phyloP scores from a whole-genome alignment of 306 rosid genomes.

The Cicer bijugum region DNA sequence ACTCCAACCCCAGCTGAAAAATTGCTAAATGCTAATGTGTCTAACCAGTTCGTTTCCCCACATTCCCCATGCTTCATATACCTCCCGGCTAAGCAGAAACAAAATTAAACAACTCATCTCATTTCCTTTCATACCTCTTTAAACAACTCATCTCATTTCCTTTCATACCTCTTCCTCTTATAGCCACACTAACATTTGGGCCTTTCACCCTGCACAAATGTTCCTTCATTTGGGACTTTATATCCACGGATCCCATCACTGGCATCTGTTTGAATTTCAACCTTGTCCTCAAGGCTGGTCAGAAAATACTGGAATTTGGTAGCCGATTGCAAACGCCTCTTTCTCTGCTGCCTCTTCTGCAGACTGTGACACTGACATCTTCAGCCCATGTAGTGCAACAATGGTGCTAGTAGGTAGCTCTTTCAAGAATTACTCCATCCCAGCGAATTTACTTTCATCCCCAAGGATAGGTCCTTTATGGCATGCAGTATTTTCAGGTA shows the following conservation, averaged over 20 bases:
- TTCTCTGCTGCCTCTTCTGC: not conserved
- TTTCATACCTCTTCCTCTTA: not conserved
- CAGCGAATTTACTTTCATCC: not conserved
- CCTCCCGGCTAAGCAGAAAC: not conserved
- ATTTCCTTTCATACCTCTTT: not conserved
- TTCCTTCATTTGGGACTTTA: not conserved
- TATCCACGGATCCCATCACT: not conserved
- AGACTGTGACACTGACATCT: not conserved
- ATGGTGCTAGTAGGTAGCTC: not conserved
- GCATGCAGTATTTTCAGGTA: not conserved
- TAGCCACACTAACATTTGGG: not conserved
- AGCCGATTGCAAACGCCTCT: not conserved
- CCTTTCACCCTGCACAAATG: not conserved
- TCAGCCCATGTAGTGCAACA: not conserved
- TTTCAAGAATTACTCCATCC: not conserved
- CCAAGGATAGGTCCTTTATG: not conserved
- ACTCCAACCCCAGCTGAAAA: not conserved
- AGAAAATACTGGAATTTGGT: not conserved
- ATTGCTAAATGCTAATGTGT: not conserved
- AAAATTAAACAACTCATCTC: not conserved
- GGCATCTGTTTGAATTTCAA: constrained; percentile 7
- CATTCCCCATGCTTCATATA: not conserved
- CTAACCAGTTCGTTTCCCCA: not conserved
- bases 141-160: not conserved
- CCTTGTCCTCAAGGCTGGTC: constrained; percentile 1